Percentiles rank a stretch among this genome's conserved stretches.
These are phyloP conservation scores for Chaetoceros muelleri DNA, from an alignment of 108 stramenopile species.

Conservation along the genomic window DNA sequence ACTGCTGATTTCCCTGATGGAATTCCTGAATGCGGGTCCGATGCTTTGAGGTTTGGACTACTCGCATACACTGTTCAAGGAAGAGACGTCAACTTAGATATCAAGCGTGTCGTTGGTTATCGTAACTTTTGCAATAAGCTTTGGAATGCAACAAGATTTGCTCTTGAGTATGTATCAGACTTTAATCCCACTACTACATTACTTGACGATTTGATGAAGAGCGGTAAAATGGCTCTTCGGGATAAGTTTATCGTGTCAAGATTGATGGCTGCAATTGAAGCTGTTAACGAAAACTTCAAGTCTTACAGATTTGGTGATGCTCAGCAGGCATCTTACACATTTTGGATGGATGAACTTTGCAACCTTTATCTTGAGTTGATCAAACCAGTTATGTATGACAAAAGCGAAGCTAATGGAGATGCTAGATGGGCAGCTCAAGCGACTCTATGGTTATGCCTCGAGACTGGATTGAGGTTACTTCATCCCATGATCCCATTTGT, in stretches of 20 bases:
- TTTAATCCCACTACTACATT: conserved; percentile 78
- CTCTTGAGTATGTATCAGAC: conserved; percentile 81
- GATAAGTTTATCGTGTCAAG: conserved; percentile 90
- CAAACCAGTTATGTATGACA: conserved; percentile 91
- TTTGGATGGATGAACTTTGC: conserved; percentile 96
- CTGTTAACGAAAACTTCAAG: conserved; percentile 62
- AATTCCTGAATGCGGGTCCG: conserved; percentile 97
- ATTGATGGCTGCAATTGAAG: conserved; percentile 64
- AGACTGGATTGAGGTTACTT: conserved; percentile 84
- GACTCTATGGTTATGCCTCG: conserved; percentile 86
- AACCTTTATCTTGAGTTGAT: conserved; percentile 95
- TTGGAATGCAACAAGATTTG: conserved; percentile 96
- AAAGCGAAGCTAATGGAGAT: conserved; percentile 53
- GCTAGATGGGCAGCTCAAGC: conserved; percentile 88
- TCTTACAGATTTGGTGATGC: conserved; percentile 87
- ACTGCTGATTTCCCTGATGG: conserved; percentile 91
- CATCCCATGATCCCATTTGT: conserved; percentile 99
- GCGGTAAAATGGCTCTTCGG: conserved; percentile 72
- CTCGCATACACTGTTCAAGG: conserved; percentile 97
- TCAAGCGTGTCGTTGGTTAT: conserved; percentile 95
- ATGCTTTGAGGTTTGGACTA: conserved; percentile 97
- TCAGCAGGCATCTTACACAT: conserved; percentile 68
- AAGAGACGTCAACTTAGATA: conserved; percentile 97
- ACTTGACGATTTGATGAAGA: conserved; percentile 66
- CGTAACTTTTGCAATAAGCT: conserved; percentile 99